Evolutionary conservation across 345 rosid genomes (phyloP), one percentile per base, ranked within the genome.

Genomic region (Pistacia vera): DNA sequence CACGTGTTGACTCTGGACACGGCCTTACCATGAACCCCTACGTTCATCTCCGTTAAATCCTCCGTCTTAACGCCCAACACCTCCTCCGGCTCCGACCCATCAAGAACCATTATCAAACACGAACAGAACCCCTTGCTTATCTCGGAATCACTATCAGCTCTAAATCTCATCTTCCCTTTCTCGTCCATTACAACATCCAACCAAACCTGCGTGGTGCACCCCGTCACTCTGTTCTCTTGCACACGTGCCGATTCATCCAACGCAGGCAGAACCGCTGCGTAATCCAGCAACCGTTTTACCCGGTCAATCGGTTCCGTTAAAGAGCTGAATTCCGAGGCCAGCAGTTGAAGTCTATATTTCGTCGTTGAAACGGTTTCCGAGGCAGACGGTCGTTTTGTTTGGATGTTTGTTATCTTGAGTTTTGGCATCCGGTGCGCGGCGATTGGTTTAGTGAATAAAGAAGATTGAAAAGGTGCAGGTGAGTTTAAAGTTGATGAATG

Each of bases 121-220:
- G 90, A 88, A 59, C 89, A 82, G 61, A 89, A 95, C 20, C 98
- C 98, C 63, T 90, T 91, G 0, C 93, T 87, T 68, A 95, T 92
- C 88, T 95, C 98, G 2, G 98, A 95, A 25, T 95, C 98, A 77
- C 98, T 95, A 68, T 91, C 96, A 2, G 94, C 94, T 74, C 77
- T 82, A 70, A 93, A 90, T 72, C 93, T 88, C 85, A 90, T 85
- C 69, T 76, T 88, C 16, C 97, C 94, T 20, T 48, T 66, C 49
- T 77, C 87, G 56, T 91, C 96, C 72, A 91, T 80, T 57, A 67
- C 71, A 2, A 75, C 90, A 8, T 88, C 88, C 5, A 95, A 80
- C 98, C 99, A 93, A 38, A 95, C 97, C 88, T 92, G 97, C 30
- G 97, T 88, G 67, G 98, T 82, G 85, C 99, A 95, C 20, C 98